These are phyloP conservation scores for Crataegus laevigata DNA, from an alignment of 306 rosid genomes.

Conservation along the genomic window DNA sequence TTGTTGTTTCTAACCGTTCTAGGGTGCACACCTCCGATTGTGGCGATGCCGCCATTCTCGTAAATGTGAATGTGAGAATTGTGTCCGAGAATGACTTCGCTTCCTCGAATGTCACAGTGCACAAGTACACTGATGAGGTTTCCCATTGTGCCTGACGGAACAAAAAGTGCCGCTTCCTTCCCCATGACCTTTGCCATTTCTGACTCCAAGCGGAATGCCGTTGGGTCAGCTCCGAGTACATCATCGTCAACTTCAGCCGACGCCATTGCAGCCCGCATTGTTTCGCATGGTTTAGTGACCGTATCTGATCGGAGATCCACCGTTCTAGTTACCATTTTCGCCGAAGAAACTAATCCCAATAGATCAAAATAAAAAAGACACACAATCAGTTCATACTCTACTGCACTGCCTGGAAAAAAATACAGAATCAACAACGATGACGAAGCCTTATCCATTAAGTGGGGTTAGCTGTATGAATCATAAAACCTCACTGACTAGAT, in stretches of 20 bases:
- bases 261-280: conserved; percentile 84
- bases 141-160: conserved; percentile 96
- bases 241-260: conserved; percentile 89
- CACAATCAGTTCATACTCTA: conserved; percentile 4
- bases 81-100: conserved; percentile 86
- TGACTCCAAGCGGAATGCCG: conserved; percentile 53
- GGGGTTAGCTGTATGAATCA: too few relatives aligned
- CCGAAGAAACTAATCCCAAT: conserved; percentile 18
- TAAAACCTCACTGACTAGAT: neutral
- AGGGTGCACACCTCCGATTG: conserved; percentile 90
- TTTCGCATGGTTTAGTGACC: conserved; percentile 75
- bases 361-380: neutral
- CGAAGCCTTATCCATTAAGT: too few relatives aligned
- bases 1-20: conserved; percentile 52
- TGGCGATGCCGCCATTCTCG: conserved; percentile 92
- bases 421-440: neutral
- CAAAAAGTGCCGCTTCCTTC: conserved; percentile 86
- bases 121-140: conserved; percentile 82
- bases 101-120: conserved; percentile 83
- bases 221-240: conserved; percentile 64
- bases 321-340: conserved; percentile 54
- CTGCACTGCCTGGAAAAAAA: neutral
- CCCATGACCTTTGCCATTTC: conserved; percentile 72
- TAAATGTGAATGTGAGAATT: conserved; percentile 63
- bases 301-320: conserved; percentile 93